Conservation (phyloP, 2,329 filamentous ascomycete genomes). For the Canariomyces notabilis region DNA sequence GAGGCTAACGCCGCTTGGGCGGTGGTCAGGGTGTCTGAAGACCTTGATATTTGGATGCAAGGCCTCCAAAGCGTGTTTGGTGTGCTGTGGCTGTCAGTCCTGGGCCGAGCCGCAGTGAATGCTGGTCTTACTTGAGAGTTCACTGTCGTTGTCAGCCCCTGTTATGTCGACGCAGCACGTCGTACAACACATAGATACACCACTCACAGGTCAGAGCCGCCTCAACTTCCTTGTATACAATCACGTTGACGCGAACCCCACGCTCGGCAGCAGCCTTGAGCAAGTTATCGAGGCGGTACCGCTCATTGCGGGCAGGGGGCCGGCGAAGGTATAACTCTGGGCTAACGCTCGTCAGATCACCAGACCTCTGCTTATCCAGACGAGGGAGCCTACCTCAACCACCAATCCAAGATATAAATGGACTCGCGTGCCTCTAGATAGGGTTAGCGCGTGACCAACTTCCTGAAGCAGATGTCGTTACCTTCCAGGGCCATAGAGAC, state of each 20-base stretch:
- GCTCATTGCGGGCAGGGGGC: conserved; percentile 73
- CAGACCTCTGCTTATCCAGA: not conserved
- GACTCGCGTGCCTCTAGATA: conserved; percentile 60
- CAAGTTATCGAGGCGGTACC: conserved; percentile 80
- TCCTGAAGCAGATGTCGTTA: conserved; percentile 22
- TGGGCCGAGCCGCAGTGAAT: not conserved
- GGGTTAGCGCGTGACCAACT: conserved; percentile 11
- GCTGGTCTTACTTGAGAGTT: conserved; percentile 26
- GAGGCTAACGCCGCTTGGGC: conserved; percentile 66
- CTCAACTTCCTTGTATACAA: conserved; percentile 89
- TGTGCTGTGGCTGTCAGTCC: conserved; percentile 50
- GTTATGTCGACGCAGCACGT: conserved; percentile 22
- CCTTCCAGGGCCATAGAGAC: conserved; percentile 72
- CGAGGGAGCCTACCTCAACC: conserved; percentile 50
- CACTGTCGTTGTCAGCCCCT: conserved; percentile 19
- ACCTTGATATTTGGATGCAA: conserved; percentile 82
- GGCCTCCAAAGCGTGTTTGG: conserved; percentile 70
- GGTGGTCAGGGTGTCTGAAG: conserved; percentile 85
- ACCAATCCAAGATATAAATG: conserved; percentile 87
- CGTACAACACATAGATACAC: too few species aligned
- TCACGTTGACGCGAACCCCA: conserved; percentile 77
- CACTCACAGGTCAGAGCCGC: conserved; percentile 72
- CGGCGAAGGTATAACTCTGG: conserved; percentile 83
- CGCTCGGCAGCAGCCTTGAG: conserved; percentile 75
- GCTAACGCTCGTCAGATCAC: conserved; percentile 27